phyloP scores from a whole-genome alignment of 768 basidiomycete genomes.

The Boletus rubroflammeus region DNA sequence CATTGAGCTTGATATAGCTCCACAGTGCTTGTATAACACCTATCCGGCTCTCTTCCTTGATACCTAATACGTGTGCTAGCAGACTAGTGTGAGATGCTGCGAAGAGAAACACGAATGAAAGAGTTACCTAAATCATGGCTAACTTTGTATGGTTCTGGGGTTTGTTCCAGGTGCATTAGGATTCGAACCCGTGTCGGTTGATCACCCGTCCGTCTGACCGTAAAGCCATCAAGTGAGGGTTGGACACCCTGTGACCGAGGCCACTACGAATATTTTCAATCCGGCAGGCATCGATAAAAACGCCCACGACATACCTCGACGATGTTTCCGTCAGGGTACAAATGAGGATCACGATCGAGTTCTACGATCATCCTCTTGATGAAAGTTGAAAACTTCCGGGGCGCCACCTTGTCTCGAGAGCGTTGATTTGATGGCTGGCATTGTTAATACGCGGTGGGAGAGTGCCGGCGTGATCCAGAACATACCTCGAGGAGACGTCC shows the following conservation, averaged over 20 bases:
- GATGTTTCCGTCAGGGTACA: slow-evolving; percentile 83
- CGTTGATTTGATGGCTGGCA: slow-evolving; percentile 56
- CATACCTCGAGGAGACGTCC: slow-evolving; percentile 80
- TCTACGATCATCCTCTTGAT: slow-evolving; percentile 84
- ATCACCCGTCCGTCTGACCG: slow-evolving; percentile 78
- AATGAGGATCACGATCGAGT: slow-evolving; percentile 74
- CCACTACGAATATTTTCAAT: slow-evolving; percentile 46
- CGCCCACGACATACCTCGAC: slow-evolving; percentile 60
- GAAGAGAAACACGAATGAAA: neutral
- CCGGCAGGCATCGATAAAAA: neutral
- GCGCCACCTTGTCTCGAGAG: slow-evolving; percentile 55
- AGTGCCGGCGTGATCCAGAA: neutral
- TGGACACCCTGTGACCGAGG: slow-evolving; percentile 52
- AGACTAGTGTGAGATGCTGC: slow-evolving; percentile 1
- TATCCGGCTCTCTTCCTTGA: slow-evolving; percentile 81
- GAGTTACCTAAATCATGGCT: slow-evolving; percentile 64
- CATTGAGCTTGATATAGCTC: slow-evolving; percentile 87
- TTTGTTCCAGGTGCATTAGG: slow-evolving; percentile 83
- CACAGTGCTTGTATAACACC: slow-evolving; percentile 82
- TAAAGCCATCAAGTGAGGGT: slow-evolving; percentile 80
- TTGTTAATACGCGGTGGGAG: neutral
- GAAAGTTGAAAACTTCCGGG: slow-evolving; percentile 81
- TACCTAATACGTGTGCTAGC: slow-evolving; percentile 60
- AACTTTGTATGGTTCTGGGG: slow-evolving; percentile 82
- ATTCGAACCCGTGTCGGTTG: slow-evolving; percentile 71